A percentile compares a stretch with the other conserved stretches of the same genome.
Conservation (phyloP, 768 basidiomycete species). For the Chlorophyllum brunneum region DNA sequence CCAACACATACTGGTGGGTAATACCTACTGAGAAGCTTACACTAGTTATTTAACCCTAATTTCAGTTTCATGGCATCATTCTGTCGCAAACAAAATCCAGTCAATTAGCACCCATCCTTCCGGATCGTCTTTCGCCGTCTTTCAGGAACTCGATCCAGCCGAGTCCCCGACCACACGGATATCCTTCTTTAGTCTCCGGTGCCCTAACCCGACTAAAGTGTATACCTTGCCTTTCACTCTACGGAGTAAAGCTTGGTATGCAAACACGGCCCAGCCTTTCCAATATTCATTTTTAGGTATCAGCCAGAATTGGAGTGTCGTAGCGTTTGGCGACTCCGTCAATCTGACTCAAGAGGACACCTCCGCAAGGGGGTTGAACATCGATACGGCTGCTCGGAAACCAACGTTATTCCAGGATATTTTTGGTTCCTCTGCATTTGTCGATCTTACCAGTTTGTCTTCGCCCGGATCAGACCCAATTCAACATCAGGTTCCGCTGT, state of each 20-base stretch:
- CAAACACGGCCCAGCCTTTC: constrained; percentile 14
- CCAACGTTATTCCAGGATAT: constrained; percentile 85
- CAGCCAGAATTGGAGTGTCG: constrained; percentile 59
- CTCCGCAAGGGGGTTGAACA: constrained; percentile 33
- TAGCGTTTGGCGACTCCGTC: constrained; percentile 61
- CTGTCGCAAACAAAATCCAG: constrained; percentile 31
- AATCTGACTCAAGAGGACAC: constrained; percentile 40
- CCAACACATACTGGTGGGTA: constrained; percentile 55
- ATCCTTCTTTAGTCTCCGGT: constrained; percentile 44
- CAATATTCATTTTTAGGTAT: constrained; percentile 46
- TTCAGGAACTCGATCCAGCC: constrained; percentile 32
- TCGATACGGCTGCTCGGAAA: constrained; percentile 22
- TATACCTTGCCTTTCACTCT: constrained; percentile 60
- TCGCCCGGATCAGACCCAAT: not conserved
- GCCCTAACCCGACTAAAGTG: constrained; percentile 39
- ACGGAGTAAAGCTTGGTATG: constrained; percentile 40
- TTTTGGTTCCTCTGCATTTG: constrained; percentile 77
- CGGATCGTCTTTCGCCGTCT: constrained; percentile 56
- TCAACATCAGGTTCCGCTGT: not conserved
- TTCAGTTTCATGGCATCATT: constrained; percentile 60
- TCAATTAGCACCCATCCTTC: constrained; percentile 52
- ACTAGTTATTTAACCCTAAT: constrained; percentile 1
- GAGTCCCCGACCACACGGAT: constrained; percentile 34
- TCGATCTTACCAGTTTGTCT: constrained; percentile 19
- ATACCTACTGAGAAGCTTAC: not conserved